Conservation (phyloP, 208 protist genomes). For the Acanthamoeba culbertsoni region DNA sequence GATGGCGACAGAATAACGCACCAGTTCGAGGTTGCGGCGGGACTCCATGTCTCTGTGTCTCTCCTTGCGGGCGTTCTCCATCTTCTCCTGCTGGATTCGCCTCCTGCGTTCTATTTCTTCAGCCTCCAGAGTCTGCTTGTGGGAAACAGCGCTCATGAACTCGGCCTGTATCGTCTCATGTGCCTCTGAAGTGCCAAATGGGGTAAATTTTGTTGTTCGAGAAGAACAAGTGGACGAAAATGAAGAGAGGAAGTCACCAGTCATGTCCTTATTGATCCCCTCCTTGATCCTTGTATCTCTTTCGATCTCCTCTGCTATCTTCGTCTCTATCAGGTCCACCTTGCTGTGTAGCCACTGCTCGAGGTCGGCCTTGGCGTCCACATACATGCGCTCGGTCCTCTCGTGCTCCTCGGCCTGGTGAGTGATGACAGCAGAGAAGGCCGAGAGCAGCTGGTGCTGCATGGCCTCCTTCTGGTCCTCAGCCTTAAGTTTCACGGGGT, state of each 20-base stretch:
- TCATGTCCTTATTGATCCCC: background rate
- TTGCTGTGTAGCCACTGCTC: background rate
- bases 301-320: constrained; percentile 38
- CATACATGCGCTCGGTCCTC: background rate
- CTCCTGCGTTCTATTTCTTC: background rate
- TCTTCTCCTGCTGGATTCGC: background rate
- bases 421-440: background rate
- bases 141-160: constrained; percentile 15
- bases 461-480: background rate
- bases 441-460: constrained; percentile 43
- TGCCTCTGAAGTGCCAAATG: background rate
- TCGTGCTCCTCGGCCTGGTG: background rate
- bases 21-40: constrained; percentile 16
- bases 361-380: constrained; percentile 1
- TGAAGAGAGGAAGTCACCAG: background rate
- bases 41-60: background rate
- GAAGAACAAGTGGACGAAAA: background rate
- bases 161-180: background rate
- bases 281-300: background rate
- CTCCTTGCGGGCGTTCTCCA: background rate
- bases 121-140: background rate
- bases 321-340: background rate
- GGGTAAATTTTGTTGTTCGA: background rate
- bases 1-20: background rate
- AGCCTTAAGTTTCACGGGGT: background rate